Conservation (phyloP, 2,329 filamentous ascomycete genomes). For the Aspergillus versicolor region DNA sequence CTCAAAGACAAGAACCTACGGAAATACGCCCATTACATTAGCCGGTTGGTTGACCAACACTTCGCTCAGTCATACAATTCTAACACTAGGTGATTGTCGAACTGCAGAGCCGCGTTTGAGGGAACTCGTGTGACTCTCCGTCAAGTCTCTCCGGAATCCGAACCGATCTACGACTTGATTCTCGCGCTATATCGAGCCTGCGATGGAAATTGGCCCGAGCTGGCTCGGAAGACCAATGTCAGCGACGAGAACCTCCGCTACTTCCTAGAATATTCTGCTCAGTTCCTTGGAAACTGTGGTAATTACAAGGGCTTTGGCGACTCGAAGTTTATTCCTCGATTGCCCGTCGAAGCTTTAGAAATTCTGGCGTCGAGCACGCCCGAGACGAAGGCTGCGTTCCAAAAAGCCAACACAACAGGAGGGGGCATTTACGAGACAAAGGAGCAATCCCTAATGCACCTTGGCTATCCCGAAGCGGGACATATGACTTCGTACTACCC, state of each 20-base stretch:
- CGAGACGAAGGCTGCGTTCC: conserved; percentile 64
- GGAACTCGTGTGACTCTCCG: conserved; percentile 76
- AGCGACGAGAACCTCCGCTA: conserved; percentile 62
- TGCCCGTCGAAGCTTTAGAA: conserved; percentile 62
- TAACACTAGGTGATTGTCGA: conserved; percentile 6
- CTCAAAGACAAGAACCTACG: conserved; percentile 63
- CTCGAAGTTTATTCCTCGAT: conserved; percentile 76
- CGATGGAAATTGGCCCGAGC: conserved; percentile 68
- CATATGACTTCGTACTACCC: conserved; percentile 84
- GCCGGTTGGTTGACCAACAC: conserved; percentile 54
- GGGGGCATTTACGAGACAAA: conserved; percentile 71
- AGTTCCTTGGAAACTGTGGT: conserved; percentile 76
- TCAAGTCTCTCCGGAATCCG: conserved; percentile 78
- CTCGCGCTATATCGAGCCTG: conserved; percentile 66
- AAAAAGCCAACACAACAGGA: conserved; percentile 56
- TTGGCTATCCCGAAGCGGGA: conserved; percentile 72
- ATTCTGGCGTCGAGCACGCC: conserved; percentile 61
- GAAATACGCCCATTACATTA: conserved; percentile 88
- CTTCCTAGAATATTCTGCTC: conserved; percentile 74
- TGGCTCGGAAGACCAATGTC: conserved; percentile 65
- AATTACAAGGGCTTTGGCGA: conserved; percentile 90
- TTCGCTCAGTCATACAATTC: neutral
- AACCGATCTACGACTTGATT: conserved; percentile 79
- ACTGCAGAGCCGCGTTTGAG: conserved; percentile 67
- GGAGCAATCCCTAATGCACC: conserved; percentile 66